Percentiles rank a stretch among this genome's conserved stretches.
Conservation (phyloP, 495 filamentous ascomycete species). For the Physcia stellaris region DNA sequence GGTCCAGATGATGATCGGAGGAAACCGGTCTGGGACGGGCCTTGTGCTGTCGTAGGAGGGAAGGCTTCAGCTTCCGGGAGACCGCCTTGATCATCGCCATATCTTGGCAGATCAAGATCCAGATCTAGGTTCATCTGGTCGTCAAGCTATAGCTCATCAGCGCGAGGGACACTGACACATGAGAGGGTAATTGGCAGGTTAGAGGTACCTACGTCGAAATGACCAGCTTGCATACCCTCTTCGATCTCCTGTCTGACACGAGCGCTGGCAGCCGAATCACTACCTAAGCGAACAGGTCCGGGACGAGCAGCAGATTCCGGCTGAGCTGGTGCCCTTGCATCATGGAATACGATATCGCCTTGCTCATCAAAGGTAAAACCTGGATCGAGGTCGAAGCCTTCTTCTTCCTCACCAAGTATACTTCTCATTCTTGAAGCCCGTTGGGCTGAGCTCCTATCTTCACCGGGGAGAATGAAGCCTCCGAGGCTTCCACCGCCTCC, state of each 20-base stretch:
- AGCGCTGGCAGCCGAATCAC: constrained; percentile 27
- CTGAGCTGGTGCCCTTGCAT: neutral
- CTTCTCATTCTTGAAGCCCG: constrained; percentile 13
- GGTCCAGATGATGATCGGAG: constrained; percentile 7
- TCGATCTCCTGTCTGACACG: constrained; percentile 26
- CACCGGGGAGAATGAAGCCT: constrained; percentile 22
- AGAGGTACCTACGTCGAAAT: constrained; percentile 14
- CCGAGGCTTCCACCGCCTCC: constrained; percentile 19
- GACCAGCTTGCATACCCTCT: constrained; percentile 19
- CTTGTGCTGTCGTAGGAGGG: constrained; percentile 7
- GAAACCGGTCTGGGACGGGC: constrained; percentile 6
- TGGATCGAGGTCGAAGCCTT: constrained; percentile 40
- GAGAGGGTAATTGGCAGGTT: neutral
- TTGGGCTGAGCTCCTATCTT: constrained; percentile 20
- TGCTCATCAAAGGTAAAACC: constrained; percentile 54
- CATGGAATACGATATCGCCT: constrained; percentile 39
- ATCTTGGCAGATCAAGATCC: constrained; percentile 22
- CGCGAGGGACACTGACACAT: constrained; percentile 8
- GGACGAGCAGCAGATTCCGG: constrained; percentile 2
- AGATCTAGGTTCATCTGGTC: constrained; percentile 34
- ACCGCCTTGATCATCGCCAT: constrained; percentile 20
- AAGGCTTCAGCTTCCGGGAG: constrained; percentile 22
- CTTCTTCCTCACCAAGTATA: constrained; percentile 28
- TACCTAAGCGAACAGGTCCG: constrained; percentile 14
- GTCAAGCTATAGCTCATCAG: constrained; percentile 20